Evolutionary conservation across 1,139 yeast species (phyloP).

Genomic region (Hansenula lynferdii): DNA sequence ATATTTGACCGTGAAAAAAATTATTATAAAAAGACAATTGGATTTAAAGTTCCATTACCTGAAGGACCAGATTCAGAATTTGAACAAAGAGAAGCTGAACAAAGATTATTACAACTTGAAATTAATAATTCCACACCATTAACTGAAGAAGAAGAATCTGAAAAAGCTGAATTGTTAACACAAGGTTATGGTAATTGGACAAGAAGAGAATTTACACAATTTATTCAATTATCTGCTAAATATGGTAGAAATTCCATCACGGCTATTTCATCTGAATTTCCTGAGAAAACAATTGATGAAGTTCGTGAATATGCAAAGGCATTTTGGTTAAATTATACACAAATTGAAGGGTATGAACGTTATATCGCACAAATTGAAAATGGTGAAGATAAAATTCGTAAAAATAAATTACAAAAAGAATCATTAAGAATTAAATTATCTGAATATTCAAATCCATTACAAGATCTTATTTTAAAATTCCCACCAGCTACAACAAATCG

Average conservation of each 20-base stretch:
- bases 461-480: conserved; percentile 53
- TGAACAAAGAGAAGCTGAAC: conserved; percentile 45
- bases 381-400: conserved; percentile 70
- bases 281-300: conserved; percentile 57
- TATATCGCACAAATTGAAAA: conserved; percentile 61
- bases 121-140: conserved; percentile 61
- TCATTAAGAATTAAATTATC: conserved; percentile 59
- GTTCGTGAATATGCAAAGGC: conserved; percentile 59
- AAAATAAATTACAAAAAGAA: conserved; percentile 57
- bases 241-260: conserved; percentile 64
- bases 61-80: conserved; percentile 29
- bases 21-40: conserved; percentile 48
- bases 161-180: conserved; percentile 47
- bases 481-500: conserved; percentile 60
- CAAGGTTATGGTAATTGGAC: conserved; percentile 68
- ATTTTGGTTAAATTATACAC: conserved; percentile 62
- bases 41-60: conserved; percentile 44
- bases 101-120: conserved; percentile 54
- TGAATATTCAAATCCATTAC: conserved; percentile 58
- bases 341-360: conserved; percentile 70
- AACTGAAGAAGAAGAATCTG: conserved; percentile 60
- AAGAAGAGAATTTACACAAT: conserved; percentile 66
- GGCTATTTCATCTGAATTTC: conserved; percentile 57
- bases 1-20: conserved; percentile 64
- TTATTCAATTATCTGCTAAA: conserved; percentile 54